Evolutionary conservation across 192 early-diverging fungal genomes (phyloP).

Genomic region (Podila clonocystis): DNA sequence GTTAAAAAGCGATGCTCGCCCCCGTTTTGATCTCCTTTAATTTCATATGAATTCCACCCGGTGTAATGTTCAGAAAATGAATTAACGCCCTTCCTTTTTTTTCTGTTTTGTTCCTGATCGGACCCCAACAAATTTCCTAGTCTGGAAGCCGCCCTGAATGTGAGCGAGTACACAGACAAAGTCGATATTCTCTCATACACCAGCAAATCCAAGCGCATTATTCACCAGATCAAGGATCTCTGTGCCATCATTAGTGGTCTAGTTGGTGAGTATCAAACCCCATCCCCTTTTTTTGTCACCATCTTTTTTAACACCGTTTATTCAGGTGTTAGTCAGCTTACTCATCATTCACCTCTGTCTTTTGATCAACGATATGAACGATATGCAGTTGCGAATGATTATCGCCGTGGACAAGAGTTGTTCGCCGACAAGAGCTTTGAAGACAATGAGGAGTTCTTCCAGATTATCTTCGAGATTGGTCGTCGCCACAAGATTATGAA

Average conservation of each 20-base stretch:
- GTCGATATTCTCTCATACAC: constrained; percentile 76
- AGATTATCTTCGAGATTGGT: constrained; percentile 74
- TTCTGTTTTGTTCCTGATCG: not conserved
- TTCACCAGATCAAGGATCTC: constrained; percentile 95
- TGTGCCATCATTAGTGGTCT: constrained; percentile 95
- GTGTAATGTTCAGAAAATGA: not conserved
- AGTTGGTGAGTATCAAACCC: constrained; percentile 64
- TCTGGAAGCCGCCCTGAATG: constrained; percentile 93
- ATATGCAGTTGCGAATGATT: constrained; percentile 72
- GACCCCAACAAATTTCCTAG: constrained; percentile 17
- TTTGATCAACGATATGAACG: not conserved
- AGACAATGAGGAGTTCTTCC: constrained; percentile 84
- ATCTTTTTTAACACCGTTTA: not conserved
- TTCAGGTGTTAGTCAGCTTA: not conserved
- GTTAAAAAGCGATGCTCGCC: too few species aligned
- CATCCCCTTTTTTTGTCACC: not conserved
- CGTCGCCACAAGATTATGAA: constrained; percentile 92
- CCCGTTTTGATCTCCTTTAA: constrained; percentile 6
- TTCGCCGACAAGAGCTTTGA: constrained; percentile 73
- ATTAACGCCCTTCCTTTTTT: not conserved
- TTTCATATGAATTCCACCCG: not conserved
- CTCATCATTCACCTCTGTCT: not conserved
- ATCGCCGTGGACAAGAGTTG: constrained; percentile 82
- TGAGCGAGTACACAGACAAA: constrained; percentile 67
- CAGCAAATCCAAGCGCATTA: constrained; percentile 88